Percentiles rank a stretch among this genome's conserved stretches.
phyloP scores from a whole-genome alignment of 1,284 basidiomycete genomes.

The Limonomyces culmigenus region DNA sequence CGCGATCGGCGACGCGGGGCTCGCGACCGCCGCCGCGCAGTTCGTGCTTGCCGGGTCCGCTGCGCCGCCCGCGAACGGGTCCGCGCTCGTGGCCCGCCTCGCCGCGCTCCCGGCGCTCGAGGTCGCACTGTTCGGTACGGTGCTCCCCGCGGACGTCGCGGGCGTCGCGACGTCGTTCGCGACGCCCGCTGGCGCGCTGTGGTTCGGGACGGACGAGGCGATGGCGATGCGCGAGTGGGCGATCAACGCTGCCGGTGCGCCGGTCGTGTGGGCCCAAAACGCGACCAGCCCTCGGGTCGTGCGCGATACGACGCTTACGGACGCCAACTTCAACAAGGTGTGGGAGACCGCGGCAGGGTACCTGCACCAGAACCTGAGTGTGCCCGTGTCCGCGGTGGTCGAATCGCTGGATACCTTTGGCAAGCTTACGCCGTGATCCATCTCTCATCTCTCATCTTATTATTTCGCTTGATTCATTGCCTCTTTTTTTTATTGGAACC shows the following conservation, averaged over 20 bases:
- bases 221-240: slow-evolving; percentile 34
- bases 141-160: slow-evolving; percentile 28
- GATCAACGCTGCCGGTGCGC: slow-evolving; percentile 20
- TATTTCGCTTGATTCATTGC: too few relatives aligned
- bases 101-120: slow-evolving; percentile 34
- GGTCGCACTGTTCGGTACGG: slow-evolving; percentile 41
- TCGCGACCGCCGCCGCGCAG: slow-evolving; percentile 29
- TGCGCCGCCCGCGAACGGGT: slow-evolving; percentile 24
- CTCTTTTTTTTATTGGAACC: too few relatives aligned
- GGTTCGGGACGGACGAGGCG: slow-evolving; percentile 38
- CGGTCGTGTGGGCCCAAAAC: slow-evolving; percentile 33
- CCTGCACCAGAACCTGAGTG: too few relatives aligned
- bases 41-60: slow-evolving; percentile 25
- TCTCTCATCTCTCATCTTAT: too few relatives aligned
- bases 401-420: too few relatives aligned
- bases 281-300: slow-evolving; percentile 31
- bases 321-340: slow-evolving; percentile 27
- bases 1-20: slow-evolving; percentile 27
- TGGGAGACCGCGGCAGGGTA: slow-evolving; percentile 30
- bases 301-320: slow-evolving; percentile 25
- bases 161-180: slow-evolving; percentile 34
- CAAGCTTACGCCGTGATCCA: too few relatives aligned
- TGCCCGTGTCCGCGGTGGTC: too few relatives aligned
- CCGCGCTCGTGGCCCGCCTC: slow-evolving; percentile 22
- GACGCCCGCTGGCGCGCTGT: slow-evolving; percentile 29